Evolutionary conservation across 164 flowering plant genomes (phyloP), one percentile per base, ranked within the genome.

Genomic region (Echeveria elegans): DNA sequence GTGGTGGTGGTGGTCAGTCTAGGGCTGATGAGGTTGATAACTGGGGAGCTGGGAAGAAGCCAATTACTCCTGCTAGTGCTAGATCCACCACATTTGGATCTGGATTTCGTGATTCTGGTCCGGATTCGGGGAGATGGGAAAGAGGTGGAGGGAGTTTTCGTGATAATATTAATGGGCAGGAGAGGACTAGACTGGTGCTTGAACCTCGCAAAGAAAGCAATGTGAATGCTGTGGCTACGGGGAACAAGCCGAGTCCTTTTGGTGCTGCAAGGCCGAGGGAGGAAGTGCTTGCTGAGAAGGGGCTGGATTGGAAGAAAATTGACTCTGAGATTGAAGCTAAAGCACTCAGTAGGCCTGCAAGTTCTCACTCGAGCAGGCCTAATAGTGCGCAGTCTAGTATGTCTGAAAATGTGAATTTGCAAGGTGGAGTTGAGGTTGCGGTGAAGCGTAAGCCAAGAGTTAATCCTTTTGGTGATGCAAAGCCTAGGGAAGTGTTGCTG

Each of bases 191-290:
- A 94, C 70, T 88, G 87, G 92, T 89, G 75, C 86, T 87, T 86
- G 71, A 0, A 83, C 73, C 96, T 89, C 15, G 70, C 74, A 15
- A 93, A 87, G 1, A 70, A 88, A n/a, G n/a, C n/a, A n/a, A n/a
- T n/a, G n/a, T n/a, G n/a, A n/a, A n/a, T n/a, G 79, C 74, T 83
- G 5, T 77, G 79, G 64, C 89, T 87, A 2, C 86, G 18, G 26
- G 5, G 31, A 40, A n/a, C 45, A 64, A 38, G 52, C 29, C 47
- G 14, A 64, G 80, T 64, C 98, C 97, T 0, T 95, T 95, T 70
- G 97, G 99, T 0, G 90, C 71, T 11, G 99, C 99, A 0, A 81
- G 97, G 74, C 99, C 99, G 0, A 84, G 99, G 71, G 99, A 92
- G 80, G 91, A 86, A 76, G 87, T 92, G 18, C 77, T 95, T 84